These are phyloP conservation scores for Penicillium sp. DNA, from an alignment of 2,329 filamentous ascomycete genomes.

Conservation along the genomic window DNA sequence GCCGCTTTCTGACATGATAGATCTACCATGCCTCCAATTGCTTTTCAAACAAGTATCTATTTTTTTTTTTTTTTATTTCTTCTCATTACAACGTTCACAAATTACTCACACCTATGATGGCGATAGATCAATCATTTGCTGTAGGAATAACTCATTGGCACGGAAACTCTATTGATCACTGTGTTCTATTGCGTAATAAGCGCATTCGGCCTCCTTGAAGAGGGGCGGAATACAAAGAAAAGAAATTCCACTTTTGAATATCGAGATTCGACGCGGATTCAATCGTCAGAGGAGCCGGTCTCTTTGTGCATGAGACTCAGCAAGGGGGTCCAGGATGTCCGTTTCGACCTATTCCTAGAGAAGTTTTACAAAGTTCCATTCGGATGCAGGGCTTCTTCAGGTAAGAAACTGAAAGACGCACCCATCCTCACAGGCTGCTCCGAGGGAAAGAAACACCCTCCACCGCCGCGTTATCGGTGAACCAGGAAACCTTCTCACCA, in stretches of 20 bases:
- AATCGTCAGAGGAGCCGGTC: neutral
- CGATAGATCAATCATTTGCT: too few species aligned
- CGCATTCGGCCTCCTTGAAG: neutral
- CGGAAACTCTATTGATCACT: slow-evolving; percentile 1
- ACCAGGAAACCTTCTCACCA: slow-evolving; percentile 90
- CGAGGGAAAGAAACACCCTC: slow-evolving; percentile 81
- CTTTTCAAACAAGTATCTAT: neutral
- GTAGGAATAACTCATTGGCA: neutral
- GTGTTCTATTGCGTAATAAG: neutral
- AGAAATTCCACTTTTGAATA: slow-evolving; percentile 1
- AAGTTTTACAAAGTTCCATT: neutral
- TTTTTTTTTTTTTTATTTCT: neutral
- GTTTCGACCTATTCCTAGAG: neutral
- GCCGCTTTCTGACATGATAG: neutral
- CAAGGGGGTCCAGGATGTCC: neutral
- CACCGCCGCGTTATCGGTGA: slow-evolving; percentile 81
- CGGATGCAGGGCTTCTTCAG: neutral
- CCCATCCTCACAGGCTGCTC: slow-evolving; percentile 55
- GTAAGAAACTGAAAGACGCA: neutral
- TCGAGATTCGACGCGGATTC: neutral
- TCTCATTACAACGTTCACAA: neutral
- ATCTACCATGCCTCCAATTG: neutral
- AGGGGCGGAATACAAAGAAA: neutral
- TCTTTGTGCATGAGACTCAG: neutral
- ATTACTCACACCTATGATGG: neutral